Evolutionary conservation across 108 stramenopile species (phyloP).

Genomic region (Pseudonitzschia pungens): DNA sequence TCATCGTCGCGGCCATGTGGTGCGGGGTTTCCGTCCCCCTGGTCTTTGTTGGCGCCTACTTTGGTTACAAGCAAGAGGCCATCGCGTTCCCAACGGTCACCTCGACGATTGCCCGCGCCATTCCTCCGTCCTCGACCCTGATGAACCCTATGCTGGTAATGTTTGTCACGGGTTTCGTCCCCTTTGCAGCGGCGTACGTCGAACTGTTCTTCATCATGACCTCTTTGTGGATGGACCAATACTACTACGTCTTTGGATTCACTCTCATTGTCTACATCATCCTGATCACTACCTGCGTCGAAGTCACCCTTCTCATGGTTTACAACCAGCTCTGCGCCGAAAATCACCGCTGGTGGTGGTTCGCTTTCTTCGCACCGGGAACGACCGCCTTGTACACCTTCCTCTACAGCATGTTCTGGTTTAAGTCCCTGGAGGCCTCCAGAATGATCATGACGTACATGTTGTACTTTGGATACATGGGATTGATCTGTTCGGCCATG

Average conservation of each 20-base stretch:
- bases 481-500: slow-evolving; percentile 85
- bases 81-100: slow-evolving; percentile 86
- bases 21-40: slow-evolving; percentile 96
- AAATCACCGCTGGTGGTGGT: slow-evolving; percentile 99
- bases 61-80: slow-evolving; percentile 95
- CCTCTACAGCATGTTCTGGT: slow-evolving; percentile 93
- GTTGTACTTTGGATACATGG: slow-evolving; percentile 98
- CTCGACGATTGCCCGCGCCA: slow-evolving; percentile 88
- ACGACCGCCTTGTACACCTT: slow-evolving; percentile 92
- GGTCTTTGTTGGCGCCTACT: slow-evolving; percentile 97
- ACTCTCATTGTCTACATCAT: slow-evolving; percentile 94
- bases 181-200: slow-evolving; percentile 97
- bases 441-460: slow-evolving; percentile 96
- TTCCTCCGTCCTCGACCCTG: slow-evolving; percentile 87
- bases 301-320: slow-evolving; percentile 93
- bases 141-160: slow-evolving; percentile 79
- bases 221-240: slow-evolving; percentile 98
- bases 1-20: slow-evolving; percentile 97
- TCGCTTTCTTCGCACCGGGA: slow-evolving; percentile 92
- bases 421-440: slow-evolving; percentile 83
- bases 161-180: slow-evolving; percentile 88
- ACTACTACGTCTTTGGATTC: slow-evolving; percentile 99
- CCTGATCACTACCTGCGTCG: slow-evolving; percentile 92
- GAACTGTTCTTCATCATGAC: slow-evolving; percentile 99
- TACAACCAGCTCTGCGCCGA: slow-evolving; percentile 99